Evolutionary conservation across 805 yeast species (phyloP), one percentile per base, ranked within the genome.

Genomic region (Zygosaccharomyces kombuchaensis): DNA sequence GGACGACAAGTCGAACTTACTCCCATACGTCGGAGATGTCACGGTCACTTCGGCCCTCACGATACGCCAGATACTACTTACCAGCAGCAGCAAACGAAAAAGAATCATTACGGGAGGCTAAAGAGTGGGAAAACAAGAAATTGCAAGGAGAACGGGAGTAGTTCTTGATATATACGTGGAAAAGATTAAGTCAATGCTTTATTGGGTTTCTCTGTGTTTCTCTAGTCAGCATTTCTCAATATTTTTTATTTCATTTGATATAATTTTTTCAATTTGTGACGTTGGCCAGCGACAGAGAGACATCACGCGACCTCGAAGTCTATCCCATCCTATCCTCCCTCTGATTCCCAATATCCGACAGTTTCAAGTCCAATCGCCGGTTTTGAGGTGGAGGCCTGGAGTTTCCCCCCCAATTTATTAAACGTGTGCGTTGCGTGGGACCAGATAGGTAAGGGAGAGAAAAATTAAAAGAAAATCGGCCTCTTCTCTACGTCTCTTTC

Each of bases 1-100:
- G 9, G 44, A 36, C 16, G 48, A 45, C 38, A 45, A 27, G n/a
- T 47, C 45, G 22, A 23, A 45, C 12, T 34, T 27, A 10, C 34
- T 35, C 6, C 42, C 39, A 21, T 38, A 32, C 2, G 14, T 16
- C 4, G 52, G 52, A 16, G 25, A 35, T 6, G 23, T 22, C 9
- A 48, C 25, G n/a, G 19, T 38, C 19, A 38, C 31, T 6, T 25
- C 32, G 16, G 32, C 10, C 13, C 32, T 29, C 4, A 29, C 32
- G 16, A n/a, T 4, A 13, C 9, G 3, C 14, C 32, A 29, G 32
- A 29, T 12, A n/a, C 32, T 29, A n/a, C 32, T n/a, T 3, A 25
- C 9, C 9, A 25, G 29, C 32, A 29, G 32, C 32, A 29, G 32
- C 16, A 29, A 29, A 10, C 32, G 8, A 7, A 8, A 10, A 29